These are phyloP conservation scores for Hyphodiscus hymeniophilus DNA, from an alignment of 495 filamentous ascomycete genomes.

Conservation along the genomic window DNA sequence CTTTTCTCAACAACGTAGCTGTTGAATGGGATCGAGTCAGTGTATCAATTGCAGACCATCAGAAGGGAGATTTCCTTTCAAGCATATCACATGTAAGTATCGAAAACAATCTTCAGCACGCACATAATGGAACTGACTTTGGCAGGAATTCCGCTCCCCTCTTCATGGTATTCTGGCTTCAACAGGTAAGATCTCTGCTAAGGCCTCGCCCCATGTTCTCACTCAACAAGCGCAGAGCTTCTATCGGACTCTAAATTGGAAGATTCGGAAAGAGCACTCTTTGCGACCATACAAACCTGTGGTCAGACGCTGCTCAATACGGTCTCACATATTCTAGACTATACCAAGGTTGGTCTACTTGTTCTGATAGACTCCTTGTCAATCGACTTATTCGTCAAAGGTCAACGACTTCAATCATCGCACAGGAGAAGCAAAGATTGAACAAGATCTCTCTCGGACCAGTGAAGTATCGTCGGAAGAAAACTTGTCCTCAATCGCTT, in stretches of 20 bases:
- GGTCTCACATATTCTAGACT: conserved; percentile 61
- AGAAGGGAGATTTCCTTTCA: conserved; percentile 27
- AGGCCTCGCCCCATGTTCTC: not conserved
- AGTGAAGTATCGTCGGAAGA: not conserved
- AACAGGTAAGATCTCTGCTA: conserved; percentile 5
- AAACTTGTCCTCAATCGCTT: not conserved
- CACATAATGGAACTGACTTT: conserved; percentile 12
- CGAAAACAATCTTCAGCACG: conserved; percentile 19
- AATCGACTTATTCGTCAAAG: not conserved
- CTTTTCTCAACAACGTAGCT: conserved; percentile 49
- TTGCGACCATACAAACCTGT: conserved; percentile 61
- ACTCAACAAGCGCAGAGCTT: not conserved
- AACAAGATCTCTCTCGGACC: not conserved
- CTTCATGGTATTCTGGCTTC: conserved; percentile 44
- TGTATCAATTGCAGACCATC: conserved; percentile 28
- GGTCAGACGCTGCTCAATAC: conserved; percentile 67
- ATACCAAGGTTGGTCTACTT: conserved; percentile 38
- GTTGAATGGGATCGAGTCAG: conserved; percentile 45
- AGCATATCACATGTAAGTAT: conserved; percentile 27
- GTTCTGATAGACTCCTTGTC: not conserved
- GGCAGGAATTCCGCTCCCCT: conserved; percentile 57
- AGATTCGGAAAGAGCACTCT: not conserved
- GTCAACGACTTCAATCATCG: not conserved
- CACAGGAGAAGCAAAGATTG: not conserved
- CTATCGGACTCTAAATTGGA: not conserved